Evolutionary conservation across 2,329 filamentous ascomycete genomes (phyloP).

Genomic region (Epichloe typhina): DNA sequence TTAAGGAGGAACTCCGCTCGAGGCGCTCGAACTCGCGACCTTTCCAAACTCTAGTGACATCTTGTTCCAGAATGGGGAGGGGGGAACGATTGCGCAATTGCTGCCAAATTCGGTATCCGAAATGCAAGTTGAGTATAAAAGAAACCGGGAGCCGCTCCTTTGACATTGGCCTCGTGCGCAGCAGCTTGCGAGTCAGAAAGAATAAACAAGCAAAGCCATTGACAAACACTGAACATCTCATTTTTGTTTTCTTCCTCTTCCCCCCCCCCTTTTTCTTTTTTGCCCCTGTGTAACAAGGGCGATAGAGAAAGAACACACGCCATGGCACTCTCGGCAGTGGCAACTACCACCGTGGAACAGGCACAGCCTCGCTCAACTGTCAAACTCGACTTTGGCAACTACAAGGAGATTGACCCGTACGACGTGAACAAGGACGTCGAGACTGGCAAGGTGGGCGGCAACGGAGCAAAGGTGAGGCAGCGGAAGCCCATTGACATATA

Average conservation of each 20-base stretch:
- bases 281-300: neutral
- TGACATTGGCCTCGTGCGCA: neutral
- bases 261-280: too few relatives aligned
- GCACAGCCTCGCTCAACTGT: slow-evolving; percentile 5
- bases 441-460: slow-evolving; percentile 15
- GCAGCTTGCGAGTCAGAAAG: neutral
- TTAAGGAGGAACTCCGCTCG: neutral
- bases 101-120: neutral
- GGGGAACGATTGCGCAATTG: neutral
- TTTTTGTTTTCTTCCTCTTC: too few relatives aligned
- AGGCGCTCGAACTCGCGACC: neutral
- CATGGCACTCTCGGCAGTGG: slow-evolving; percentile 13
- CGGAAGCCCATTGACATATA: neutral
- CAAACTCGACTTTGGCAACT: slow-evolving; percentile 16
- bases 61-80: neutral
- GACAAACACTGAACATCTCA: neutral
- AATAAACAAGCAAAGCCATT: neutral
- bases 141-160: neutral
- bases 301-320: neutral
- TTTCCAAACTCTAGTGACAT: neutral
- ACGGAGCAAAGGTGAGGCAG: slow-evolving; percentile 14
- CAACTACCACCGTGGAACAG: slow-evolving; percentile 6
- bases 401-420: slow-evolving; percentile 18
- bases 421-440: slow-evolving; percentile 15
- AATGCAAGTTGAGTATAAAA: neutral